Base-by-base conservation (phyloP, 768 basidiomycete genomes). In the Boletus pseudopeckii region DNA sequence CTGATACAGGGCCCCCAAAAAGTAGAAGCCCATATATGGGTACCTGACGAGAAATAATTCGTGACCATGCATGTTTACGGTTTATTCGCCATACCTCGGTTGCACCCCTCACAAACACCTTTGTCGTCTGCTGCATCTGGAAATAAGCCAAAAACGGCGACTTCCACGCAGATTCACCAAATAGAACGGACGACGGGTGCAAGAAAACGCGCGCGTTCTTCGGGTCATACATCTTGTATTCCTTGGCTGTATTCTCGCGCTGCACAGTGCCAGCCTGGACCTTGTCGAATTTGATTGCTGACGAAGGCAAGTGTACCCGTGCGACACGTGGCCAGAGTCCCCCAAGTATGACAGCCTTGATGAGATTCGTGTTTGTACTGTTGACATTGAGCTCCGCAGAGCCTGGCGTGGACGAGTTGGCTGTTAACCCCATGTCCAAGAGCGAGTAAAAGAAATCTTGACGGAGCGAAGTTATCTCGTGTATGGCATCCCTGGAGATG, bases 301-400 rank as follows among this genome's bases (percentile, higher is more conserved):
- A 82, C 52, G 76, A 74, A 1, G 91, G 93, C 20, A 94, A 77
- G 56, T 82, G 78, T 22, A 95, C 83, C 47, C 83, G 81, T 0
- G 86, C 90, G 45, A 94, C 80, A 28, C 86, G 83, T 3, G 92
- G 92, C 82, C 90, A 94, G 20, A 96, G 77, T 2, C 92, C 93
- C 8, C 91, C 92, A 13, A 92, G 80, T 33, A 97, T 77, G 56
- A 94, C 80, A 7, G 84, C 82, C 69, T 96, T 96, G 62, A 97
- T 71, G 24, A 98, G 79, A 64, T 88, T 91, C 36, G 78, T 75
- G 60, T 90, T 84, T 1, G 72, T 62, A 53, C 80, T 80, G 67
- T 92, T 86, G 36, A 70, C 65, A 60, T 92, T 93, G 47, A 91
- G 78, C 18, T 71, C 70, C 1, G 79, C 67, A 1, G 78, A 73